Evolutionary conservation across 805 yeast species (phyloP).

Genomic region (Kodamaea lidongshanica): DNA sequence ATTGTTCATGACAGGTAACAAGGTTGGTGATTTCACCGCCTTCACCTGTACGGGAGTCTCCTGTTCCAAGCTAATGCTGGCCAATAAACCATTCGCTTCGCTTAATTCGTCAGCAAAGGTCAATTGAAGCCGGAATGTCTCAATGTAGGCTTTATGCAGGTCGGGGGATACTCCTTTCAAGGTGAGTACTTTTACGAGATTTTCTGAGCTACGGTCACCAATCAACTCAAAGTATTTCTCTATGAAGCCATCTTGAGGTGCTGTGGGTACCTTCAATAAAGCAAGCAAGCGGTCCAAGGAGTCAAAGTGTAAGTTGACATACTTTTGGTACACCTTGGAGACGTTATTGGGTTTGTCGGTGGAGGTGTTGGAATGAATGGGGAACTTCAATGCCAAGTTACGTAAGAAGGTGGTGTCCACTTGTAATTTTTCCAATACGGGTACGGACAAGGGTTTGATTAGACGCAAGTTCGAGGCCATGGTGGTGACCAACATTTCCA

Average conservation of each 20-base stretch:
- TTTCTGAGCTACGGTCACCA: slow-evolving; percentile 55
- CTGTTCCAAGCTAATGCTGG: slow-evolving; percentile 26
- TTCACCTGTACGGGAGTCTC: slow-evolving; percentile 5
- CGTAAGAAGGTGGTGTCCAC: slow-evolving; percentile 67
- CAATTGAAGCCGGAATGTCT: slow-evolving; percentile 32
- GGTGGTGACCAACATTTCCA: slow-evolving; percentile 55
- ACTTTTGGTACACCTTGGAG: slow-evolving; percentile 32
- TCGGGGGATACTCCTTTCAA: slow-evolving; percentile 48
- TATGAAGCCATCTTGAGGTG: slow-evolving; percentile 59
- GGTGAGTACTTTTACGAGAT: slow-evolving; percentile 59
- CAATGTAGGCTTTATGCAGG: slow-evolving; percentile 28
- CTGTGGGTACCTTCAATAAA: slow-evolving; percentile 54
- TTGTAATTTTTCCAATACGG: slow-evolving; percentile 60
- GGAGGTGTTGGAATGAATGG: slow-evolving; percentile 36
- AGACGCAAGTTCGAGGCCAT: slow-evolving; percentile 53
- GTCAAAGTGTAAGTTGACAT: slow-evolving; percentile 36
- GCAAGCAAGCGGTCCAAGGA: slow-evolving; percentile 61
- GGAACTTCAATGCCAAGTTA: slow-evolving; percentile 42
- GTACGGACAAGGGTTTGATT: slow-evolving; percentile 61
- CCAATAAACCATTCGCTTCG: slow-evolving; percentile 26
- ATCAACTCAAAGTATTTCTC: slow-evolving; percentile 60
- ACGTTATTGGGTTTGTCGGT: slow-evolving; percentile 20
- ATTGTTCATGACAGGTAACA: slow-evolving; percentile 32
- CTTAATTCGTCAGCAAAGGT: slow-evolving; percentile 20
- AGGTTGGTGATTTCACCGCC: slow-evolving; percentile 21